Evolutionary conservation across 306 rosid genomes (phyloP), one percentile per base, ranked within the genome.

Genomic region (Fagus crenata): DNA sequence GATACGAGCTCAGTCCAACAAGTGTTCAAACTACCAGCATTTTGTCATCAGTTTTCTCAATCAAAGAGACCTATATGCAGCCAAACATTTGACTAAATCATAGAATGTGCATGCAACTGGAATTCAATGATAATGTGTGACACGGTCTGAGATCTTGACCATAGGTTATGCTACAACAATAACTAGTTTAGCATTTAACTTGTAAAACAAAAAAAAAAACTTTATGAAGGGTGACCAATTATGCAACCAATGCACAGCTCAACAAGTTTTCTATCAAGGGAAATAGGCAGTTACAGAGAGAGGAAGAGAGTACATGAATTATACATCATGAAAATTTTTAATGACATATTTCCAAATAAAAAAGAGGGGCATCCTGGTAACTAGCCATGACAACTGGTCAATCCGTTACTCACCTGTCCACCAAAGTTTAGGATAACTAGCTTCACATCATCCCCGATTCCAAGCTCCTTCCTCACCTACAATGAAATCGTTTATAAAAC

Each of bases 371-470:
- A 60, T 54, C 67, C 61, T 54, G 53, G 68, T 12, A 83, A 76
- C 35, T 9, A 80, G 8, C 68, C 32, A 40, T 41, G 22, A 42
- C 56, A 36, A 68, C 55, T 35, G 17, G 22, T 41, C 49, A 77
- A 69, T 39, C 31, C 18, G 17, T 67, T 49, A 71, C 79, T 78
- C 74, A 93, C 98, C 97, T 95, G 98, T 56, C 98, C 98, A 40
- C 98, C 98, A 63, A 95, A 95, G 86, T 95, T 95, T 69, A 95
- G 96, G 86, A 92, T 92, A 82, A 88, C 95, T 65, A 92, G 80
- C 83, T 92, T 92, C 81, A 88, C 92, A 80, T 81, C 82, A 9
- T 90, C 97, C 18, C 82, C 81, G 59, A 95, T 82, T 69, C 83
- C 86, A 46, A 92, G 97, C 40, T 90, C 96, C 81, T 88, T 89